These are phyloP conservation scores for Agaricus sinodeliciosus DNA, from an alignment of 768 basidiomycete genomes.

Conservation along the genomic window DNA sequence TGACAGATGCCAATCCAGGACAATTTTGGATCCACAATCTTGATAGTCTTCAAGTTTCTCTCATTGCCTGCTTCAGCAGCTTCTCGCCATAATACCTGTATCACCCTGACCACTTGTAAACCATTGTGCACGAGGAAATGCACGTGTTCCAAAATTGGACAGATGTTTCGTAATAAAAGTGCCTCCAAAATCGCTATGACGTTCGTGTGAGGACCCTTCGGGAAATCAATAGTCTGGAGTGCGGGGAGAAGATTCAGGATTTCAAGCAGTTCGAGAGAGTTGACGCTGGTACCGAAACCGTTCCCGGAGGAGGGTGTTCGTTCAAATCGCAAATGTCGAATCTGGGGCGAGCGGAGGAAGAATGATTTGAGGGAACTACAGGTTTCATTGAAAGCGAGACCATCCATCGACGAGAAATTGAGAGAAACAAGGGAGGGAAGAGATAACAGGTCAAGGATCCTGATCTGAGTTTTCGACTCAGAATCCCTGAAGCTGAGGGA, in stretches of 20 bases:
- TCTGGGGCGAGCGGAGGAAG: background rate
- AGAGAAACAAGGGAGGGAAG: slow-evolving; percentile 6
- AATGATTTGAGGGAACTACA: slow-evolving; percentile 7
- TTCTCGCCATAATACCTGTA: slow-evolving; percentile 5
- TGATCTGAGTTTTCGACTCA: slow-evolving; percentile 3
- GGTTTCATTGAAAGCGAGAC: slow-evolving; percentile 5
- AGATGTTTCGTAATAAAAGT: background rate
- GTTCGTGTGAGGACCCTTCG: slow-evolving; percentile 7
- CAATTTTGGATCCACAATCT: slow-evolving; percentile 4
- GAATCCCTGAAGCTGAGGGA: slow-evolving; percentile 7
- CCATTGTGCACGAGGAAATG: slow-evolving; percentile 6
- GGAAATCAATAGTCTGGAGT: slow-evolving; percentile 1
- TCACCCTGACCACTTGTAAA: slow-evolving; percentile 4
- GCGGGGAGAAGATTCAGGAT: slow-evolving; percentile 4
- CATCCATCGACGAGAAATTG: background rate
- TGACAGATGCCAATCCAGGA: slow-evolving; percentile 7
- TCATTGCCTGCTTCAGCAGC: background rate
- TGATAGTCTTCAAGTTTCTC: background rate
- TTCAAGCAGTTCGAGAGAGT: slow-evolving; percentile 6
- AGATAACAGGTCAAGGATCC: background rate
- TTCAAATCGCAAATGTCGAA: slow-evolving; percentile 2
- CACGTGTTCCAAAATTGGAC: slow-evolving; percentile 2
- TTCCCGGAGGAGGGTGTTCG: background rate
- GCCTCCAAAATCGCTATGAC: background rate
- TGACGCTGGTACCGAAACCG: slow-evolving; percentile 11